These are phyloP conservation scores for Dothistroma pini DNA, from an alignment of 2,329 filamentous ascomycete genomes.

Conservation along the genomic window DNA sequence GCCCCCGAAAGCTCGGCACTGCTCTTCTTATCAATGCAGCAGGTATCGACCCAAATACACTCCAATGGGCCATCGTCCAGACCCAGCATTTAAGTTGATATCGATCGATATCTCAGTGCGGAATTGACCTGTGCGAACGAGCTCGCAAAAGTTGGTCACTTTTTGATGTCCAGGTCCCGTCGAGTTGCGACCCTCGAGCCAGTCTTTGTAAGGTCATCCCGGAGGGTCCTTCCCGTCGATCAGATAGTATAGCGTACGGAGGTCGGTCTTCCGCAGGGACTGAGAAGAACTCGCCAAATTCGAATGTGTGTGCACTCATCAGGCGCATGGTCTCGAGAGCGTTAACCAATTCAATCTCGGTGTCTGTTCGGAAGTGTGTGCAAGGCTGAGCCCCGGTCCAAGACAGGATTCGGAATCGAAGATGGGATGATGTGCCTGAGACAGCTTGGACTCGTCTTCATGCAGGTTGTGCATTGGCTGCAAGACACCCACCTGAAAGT, in stretches of 20 bases:
- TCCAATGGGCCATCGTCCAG: too few relatives aligned
- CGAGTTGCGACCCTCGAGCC: background rate
- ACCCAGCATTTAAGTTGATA: too few relatives aligned
- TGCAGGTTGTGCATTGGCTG: background rate
- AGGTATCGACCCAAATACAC: background rate
- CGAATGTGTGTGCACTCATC: background rate
- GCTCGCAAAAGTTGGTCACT: conserved; percentile 4
- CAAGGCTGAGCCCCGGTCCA: too few relatives aligned
- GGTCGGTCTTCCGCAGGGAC: background rate
- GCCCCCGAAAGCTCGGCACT: background rate
- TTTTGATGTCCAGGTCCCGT: conserved; percentile 6
- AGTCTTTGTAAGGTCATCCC: conserved; percentile 10
- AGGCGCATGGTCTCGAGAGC: background rate
- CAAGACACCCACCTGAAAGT: background rate
- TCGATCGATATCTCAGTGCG: too few relatives aligned
- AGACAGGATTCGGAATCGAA: too few relatives aligned
- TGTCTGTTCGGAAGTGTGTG: too few relatives aligned
- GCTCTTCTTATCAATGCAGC: background rate
- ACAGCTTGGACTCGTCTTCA: background rate
- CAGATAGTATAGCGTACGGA: conserved; percentile 17
- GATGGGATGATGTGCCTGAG: background rate
- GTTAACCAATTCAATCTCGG: too few relatives aligned
- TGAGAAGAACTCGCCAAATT: background rate
- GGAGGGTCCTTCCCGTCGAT: conserved; percentile 12
- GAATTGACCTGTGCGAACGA: background rate